Percentiles rank a stretch among this genome's conserved stretches.
Conservation (phyloP, 2,329 filamentous ascomycete genomes). For the Talaromyces pinophilus region DNA sequence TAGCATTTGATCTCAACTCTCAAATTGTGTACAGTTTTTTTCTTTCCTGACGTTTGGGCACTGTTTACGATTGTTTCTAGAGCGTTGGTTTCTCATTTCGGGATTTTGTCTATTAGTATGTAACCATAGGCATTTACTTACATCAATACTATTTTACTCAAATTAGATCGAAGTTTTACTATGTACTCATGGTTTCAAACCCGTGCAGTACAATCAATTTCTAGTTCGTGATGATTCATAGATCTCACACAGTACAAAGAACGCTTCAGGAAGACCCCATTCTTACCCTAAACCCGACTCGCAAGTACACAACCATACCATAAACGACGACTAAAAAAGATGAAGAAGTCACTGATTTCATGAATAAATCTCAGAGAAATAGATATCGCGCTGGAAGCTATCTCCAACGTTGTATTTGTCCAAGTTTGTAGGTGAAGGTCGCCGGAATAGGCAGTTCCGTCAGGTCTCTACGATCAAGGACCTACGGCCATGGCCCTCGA, state of each 20-base stretch:
- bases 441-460: not conserved
- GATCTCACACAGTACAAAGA: not conserved
- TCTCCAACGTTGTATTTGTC: not conserved
- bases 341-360: not conserved
- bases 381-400: not conserved
- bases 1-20: not conserved
- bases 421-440: not conserved
- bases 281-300: not conserved
- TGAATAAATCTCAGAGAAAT: not conserved
- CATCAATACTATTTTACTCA: not conserved
- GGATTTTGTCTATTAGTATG: not conserved
- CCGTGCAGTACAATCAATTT: too few relatives aligned
- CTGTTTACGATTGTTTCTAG: not conserved
- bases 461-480: not conserved
- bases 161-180: not conserved
- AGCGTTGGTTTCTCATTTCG: not conserved
- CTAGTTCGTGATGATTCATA: not conserved
- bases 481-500: not conserved
- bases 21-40: not conserved
- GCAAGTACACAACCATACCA: not conserved
- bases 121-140: slow-evolving; percentile 1
- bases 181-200: too few relatives aligned
- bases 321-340: not conserved
- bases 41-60: not conserved
- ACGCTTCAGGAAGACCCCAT: not conserved